These are phyloP conservation scores for Endothia cerciana DNA, from an alignment of 2,329 filamentous ascomycete species.

Conservation along the genomic window DNA sequence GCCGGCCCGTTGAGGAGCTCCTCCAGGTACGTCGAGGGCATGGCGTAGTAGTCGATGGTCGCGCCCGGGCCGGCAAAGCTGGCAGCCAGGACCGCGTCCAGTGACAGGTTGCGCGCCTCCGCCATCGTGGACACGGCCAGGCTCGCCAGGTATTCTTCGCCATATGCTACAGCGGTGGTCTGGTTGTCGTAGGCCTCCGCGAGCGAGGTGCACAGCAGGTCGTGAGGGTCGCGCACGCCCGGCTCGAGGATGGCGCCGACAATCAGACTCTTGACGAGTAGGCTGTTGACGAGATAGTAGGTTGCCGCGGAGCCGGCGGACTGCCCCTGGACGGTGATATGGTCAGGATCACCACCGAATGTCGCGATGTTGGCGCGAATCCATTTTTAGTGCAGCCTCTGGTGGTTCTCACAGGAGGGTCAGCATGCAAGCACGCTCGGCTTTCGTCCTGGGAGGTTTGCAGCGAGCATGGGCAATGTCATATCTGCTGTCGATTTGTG, in stretches of 20 bases:
- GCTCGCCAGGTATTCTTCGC: conserved; percentile 21
- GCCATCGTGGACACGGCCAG: conserved; percentile 31
- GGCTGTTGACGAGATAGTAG: conserved; percentile 20
- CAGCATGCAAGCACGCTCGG: too few relatives aligned
- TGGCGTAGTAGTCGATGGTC: conserved; percentile 27
- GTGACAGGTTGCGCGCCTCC: conserved; percentile 26
- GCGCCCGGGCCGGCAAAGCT: conserved; percentile 5
- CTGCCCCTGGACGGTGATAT: conserved; percentile 28
- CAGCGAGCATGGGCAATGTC: background rate
- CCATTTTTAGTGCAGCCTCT: conserved; percentile 30
- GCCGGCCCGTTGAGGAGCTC: conserved; percentile 33
- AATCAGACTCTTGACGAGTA: conserved; percentile 33
- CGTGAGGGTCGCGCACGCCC: conserved; percentile 34
- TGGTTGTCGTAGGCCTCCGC: conserved; percentile 32
- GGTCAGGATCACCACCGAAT: conserved; percentile 32
- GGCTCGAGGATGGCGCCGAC: conserved; percentile 35
- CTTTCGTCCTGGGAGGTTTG: too few relatives aligned
- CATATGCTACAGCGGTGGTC: conserved; percentile 22
- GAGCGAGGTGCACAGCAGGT: conserved; percentile 31
- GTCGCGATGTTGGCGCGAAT: conserved; percentile 30
- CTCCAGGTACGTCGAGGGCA: conserved; percentile 35
- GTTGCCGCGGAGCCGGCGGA: conserved; percentile 18
- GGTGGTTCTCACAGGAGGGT: too few relatives aligned
- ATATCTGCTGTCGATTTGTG: background rate
- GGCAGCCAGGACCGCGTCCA: background rate